Base-by-base conservation (phyloP, 2,329 filamentous ascomycete species). In the Biscogniauxia marginata region DNA sequence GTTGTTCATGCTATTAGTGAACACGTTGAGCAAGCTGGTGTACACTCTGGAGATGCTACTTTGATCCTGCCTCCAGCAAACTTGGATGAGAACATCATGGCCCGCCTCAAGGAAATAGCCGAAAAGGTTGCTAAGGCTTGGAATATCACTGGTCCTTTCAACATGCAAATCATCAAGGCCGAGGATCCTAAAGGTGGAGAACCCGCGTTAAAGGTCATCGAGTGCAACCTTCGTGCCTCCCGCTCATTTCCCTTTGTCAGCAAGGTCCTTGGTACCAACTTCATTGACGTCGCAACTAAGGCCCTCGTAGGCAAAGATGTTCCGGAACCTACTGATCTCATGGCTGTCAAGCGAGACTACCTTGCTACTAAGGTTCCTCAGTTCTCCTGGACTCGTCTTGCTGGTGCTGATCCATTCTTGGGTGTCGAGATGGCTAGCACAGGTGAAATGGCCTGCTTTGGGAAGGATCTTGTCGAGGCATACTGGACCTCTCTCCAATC, bases 131-230 rank as follows among this genome's bases (percentile, higher is more conserved):
- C 95, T 64, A 90, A 95, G 77, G 95, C 95, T 49, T 97, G 93
- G 91, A 92, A 84, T 70, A 98, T 98, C 74, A 98, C 92, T 19
- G 95, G 95, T 54, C 95, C 95, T 57, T 99, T 98, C 86, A 99
- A 99, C 84, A 98, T 99, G 93, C 95, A 99, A 73, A 96, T 99
- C 76, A 98, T 99, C 84, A 96, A 96, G 80, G 91, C 90, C 34
- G 82, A 90, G 11, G 80, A 89, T 68, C 85, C 88, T 25, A 86
- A 90, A 57, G 89, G 89, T 56, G 88, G 87, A 54, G 84, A 88
- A 70, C 85, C 90, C 30, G 81, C 84, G 23, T 84, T 98, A 63
- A 97, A 97, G 82, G 93, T 98, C 69, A 98, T 98, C 62, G 93
- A 98, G 78, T 98, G 93, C 81, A 98, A 98, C 76, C 86, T 98